Percentiles rank a stretch among this genome's conserved stretches.
Evolutionary conservation across 2,329 filamentous ascomycete genomes (phyloP).

Genomic region (Ophiostoma triangulosporum): DNA sequence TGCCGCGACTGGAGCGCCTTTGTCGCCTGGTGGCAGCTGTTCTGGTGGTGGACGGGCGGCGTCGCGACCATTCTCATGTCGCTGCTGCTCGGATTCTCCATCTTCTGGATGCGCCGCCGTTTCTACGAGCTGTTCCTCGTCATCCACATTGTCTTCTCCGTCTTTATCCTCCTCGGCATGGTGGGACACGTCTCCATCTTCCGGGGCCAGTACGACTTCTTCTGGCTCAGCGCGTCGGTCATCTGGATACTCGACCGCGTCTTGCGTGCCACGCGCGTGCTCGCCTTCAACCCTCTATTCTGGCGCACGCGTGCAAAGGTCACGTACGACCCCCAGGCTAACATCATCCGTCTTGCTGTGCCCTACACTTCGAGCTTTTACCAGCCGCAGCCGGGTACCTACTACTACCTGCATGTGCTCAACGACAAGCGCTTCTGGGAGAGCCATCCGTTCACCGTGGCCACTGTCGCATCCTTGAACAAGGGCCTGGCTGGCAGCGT

Average conservation of each 20-base stretch:
- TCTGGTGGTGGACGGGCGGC: constrained; percentile 8
- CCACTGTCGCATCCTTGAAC: constrained; percentile 11
- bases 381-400: constrained; percentile 26
- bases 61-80: constrained; percentile 31
- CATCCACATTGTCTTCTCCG: constrained; percentile 27
- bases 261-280: constrained; percentile 18
- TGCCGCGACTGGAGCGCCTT: constrained; percentile 14
- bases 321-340: constrained; percentile 9
- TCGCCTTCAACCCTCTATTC: constrained; percentile 6
- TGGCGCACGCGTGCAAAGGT: constrained; percentile 4
- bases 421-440: constrained; percentile 30
- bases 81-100: constrained; percentile 30
- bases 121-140: constrained; percentile 39
- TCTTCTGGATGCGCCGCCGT: constrained; percentile 35
- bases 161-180: constrained; percentile 26
- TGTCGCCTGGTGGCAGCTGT: not conserved
- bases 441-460: constrained; percentile 37
- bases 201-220: constrained; percentile 10
- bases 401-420: constrained; percentile 32
- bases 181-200: constrained; percentile 11
- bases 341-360: constrained; percentile 10
- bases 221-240: constrained; percentile 7
- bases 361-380: constrained; percentile 4
- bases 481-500: not conserved
- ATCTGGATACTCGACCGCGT: constrained; percentile 15